Evolutionary conservation across 1,139 yeast genomes (phyloP), one percentile per base, ranked within the genome.

Genomic region (Chernovozyma aurita): DNA sequence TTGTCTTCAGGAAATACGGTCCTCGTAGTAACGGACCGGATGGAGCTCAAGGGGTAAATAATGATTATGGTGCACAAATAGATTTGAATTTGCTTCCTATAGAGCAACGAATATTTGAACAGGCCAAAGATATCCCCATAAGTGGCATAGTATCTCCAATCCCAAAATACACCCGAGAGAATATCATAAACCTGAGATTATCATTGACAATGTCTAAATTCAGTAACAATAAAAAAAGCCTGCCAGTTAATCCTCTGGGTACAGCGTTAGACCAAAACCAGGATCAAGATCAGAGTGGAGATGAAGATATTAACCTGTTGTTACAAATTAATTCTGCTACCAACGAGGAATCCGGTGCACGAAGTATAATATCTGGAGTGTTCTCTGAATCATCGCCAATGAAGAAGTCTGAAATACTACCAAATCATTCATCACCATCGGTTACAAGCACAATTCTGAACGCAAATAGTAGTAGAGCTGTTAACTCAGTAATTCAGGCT

Each of bases 1-100:
- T 53, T n/a, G 28, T 35, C 15, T 41, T 48, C 37, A 45, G 42
- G 32, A 44, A 36, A 22, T 9, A 20, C 9, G 8, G 8, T 20
- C 9, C 22, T 20, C 9, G 9, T 9, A 6, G 8, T 7, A 20
- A 20, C 9, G 9, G 8, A 9, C 6, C 6, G 6, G 8, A 9
- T 9, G 8, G 9, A 6, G 9, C 6, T 6, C 6, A 20, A 29
- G 27, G 13, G 13, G 27, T 12, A 12, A 24, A 24, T 24, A 21
- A 11, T 31, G n/a, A 12, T 18, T 24, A 28, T 17, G n/a, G n/a
- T n/a, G 9, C 16, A 13, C 15, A 29, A 18, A 28, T 28, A 17
- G 20, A 27, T 9, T 28, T 11, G 14, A 26, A 26, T 6, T 26
- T 26, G 28, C 28, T 15, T 4, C 17, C 13, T 5, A 21, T 26